phyloP scores from a whole-genome alignment of 192 early-diverging fungal genomes.

The Phlyctochytrium bullatum region DNA sequence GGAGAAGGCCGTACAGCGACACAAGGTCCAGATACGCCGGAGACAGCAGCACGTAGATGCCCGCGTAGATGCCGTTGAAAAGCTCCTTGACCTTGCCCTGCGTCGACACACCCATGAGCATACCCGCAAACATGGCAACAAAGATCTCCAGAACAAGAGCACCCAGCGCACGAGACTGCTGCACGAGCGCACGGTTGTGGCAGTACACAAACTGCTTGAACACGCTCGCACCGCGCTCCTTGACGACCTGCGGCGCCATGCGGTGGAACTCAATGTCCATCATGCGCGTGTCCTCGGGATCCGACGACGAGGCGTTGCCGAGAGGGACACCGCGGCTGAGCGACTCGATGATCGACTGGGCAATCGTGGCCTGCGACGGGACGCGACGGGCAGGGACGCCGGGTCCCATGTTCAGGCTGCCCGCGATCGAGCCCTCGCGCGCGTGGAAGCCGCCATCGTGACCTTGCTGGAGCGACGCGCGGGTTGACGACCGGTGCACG shows the following conservation, averaged over 20 bases:
- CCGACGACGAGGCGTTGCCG: neutral
- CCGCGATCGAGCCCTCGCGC: no score
- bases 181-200: conserved; percentile 31
- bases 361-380: neutral
- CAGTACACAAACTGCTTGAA: conserved; percentile 38
- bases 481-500: no score
- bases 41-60: conserved; percentile 20
- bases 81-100: conserved; percentile 17
- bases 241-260: conserved; percentile 8
- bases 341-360: neutral
- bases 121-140: conserved; percentile 40
- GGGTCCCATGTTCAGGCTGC: no score
- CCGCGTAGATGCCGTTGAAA: conserved; percentile 21
- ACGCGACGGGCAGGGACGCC: neutral
- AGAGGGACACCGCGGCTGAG: neutral
- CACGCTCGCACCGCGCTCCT: conserved; percentile 28
- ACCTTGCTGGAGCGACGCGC: no score
- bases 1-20: conserved; percentile 22
- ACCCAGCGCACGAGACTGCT: conserved; percentile 23
- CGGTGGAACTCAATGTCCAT: conserved; percentile 24
- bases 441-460: no score
- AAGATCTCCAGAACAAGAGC: conserved; percentile 40
- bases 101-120: conserved; percentile 30
- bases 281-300: neutral
- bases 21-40: conserved; percentile 22